Conservation (phyloP, 805 yeast genomes). For the Zygoascus flipseniorum region DNA sequence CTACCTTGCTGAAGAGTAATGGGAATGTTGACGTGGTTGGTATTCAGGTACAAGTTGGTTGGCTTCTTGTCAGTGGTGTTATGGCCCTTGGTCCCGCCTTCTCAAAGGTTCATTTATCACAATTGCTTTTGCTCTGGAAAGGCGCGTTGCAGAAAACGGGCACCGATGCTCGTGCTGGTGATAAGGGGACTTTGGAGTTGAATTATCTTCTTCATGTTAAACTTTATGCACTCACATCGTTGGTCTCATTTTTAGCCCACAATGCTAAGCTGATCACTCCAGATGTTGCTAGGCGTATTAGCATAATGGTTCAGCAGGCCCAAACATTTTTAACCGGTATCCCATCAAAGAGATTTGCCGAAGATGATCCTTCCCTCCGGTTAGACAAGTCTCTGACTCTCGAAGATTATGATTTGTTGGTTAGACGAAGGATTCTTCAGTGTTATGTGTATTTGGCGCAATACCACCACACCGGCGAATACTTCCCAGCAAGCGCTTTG, state of each 20-base stretch:
- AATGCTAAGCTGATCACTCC: slow-evolving; percentile 33
- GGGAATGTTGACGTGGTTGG: slow-evolving; percentile 25
- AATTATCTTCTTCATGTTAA: slow-evolving; percentile 40
- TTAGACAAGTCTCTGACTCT: slow-evolving; percentile 15
- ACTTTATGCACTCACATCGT: slow-evolving; percentile 49
- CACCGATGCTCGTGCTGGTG: slow-evolving; percentile 37
- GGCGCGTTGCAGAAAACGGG: slow-evolving; percentile 37
- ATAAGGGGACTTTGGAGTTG: slow-evolving; percentile 28
- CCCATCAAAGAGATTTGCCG: slow-evolving; percentile 22
- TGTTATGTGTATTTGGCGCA: slow-evolving; percentile 32
- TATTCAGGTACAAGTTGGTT: slow-evolving; percentile 40
- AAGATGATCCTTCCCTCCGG: slow-evolving; percentile 17
- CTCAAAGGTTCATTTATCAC: slow-evolving; percentile 47
- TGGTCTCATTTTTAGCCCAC: slow-evolving; percentile 39
- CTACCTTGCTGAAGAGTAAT: slow-evolving; percentile 34
- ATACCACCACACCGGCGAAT: slow-evolving; percentile 18
- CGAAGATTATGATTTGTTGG: slow-evolving; percentile 27
- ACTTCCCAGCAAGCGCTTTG: slow-evolving; percentile 35
- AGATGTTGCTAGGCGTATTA: slow-evolving; percentile 38
- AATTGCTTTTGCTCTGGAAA: slow-evolving; percentile 57
- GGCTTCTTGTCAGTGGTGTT: slow-evolving; percentile 58
- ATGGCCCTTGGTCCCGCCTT: slow-evolving; percentile 51
- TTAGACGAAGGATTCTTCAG: slow-evolving; percentile 39
- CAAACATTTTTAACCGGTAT: slow-evolving; percentile 22
- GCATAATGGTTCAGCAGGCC: slow-evolving; percentile 41